Percentiles rank a stretch among this genome's conserved stretches.
Conservation (phyloP, 2,329 filamentous ascomycete species). For the Falciphora oryzae region DNA sequence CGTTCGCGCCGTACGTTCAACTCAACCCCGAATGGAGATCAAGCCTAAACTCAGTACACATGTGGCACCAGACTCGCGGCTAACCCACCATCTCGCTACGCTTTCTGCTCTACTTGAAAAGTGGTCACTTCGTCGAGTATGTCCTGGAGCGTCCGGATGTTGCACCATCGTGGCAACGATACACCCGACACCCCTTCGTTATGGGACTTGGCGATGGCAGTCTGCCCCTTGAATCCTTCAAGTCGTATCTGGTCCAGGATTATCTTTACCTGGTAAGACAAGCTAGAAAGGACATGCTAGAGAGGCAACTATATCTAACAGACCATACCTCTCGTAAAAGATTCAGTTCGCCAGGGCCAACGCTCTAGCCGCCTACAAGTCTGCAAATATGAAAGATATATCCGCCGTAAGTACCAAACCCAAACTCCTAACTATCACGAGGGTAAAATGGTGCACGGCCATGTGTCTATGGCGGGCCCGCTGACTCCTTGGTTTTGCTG, state of each 20-base stretch:
- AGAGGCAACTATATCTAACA: neutral
- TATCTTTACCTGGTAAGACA: constrained; percentile 73
- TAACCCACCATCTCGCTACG: neutral
- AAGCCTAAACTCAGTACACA: neutral
- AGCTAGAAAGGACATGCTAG: constrained; percentile 5
- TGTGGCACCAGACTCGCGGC: constrained; percentile 6
- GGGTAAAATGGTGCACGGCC: too few species aligned
- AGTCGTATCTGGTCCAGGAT: constrained; percentile 85
- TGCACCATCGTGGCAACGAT: constrained; percentile 65
- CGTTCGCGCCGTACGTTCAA: constrained; percentile 56
- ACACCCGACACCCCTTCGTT: constrained; percentile 80
- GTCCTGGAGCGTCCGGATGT: constrained; percentile 71
- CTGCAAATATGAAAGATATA: constrained; percentile 67
- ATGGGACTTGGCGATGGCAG: constrained; percentile 68
- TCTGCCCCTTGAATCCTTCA: constrained; percentile 72
- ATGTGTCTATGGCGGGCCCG: neutral
- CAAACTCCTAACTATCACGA: neutral
- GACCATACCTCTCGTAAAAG: constrained; percentile 31
- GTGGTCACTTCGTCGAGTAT: constrained; percentile 78
- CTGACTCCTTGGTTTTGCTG: neutral
- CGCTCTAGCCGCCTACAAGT: constrained; percentile 80
- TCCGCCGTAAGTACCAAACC: constrained; percentile 46
- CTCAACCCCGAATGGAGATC: neutral
- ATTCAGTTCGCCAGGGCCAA: constrained; percentile 85
- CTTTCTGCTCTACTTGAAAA: constrained; percentile 21